Evolutionary conservation across 208 protist species (phyloP).

Genomic region (Dictyostelium gargantuum): DNA sequence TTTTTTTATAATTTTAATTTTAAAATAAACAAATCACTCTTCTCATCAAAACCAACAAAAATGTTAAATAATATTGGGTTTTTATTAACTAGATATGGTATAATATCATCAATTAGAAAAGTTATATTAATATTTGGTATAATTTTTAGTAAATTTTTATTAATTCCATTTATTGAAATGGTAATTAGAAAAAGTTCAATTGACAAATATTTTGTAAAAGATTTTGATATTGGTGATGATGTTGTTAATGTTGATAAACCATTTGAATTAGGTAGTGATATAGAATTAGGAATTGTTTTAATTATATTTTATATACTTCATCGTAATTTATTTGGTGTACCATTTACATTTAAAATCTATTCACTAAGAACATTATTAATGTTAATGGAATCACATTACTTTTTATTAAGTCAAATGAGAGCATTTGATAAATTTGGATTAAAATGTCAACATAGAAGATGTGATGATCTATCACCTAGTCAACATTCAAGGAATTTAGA

Average conservation of each 20-base stretch:
- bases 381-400: constrained; percentile 7
- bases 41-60: too few relatives aligned
- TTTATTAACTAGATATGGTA: background rate
- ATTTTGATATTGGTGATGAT: background rate
- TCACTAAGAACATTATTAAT: background rate
- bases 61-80: background rate
- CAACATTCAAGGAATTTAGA: background rate
- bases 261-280: background rate
- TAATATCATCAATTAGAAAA: background rate
- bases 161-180: background rate
- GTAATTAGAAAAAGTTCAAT: background rate
- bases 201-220: too few relatives aligned
- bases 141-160: background rate
- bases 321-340: background rate
- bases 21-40: too few relatives aligned
- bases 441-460: background rate
- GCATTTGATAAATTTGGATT: constrained; percentile 1
- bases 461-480: background rate
- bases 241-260: background rate
- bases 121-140: background rate
- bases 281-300: background rate
- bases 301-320: background rate
- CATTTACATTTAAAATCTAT: background rate
- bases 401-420: background rate
- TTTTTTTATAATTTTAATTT: too few relatives aligned